These are phyloP conservation scores for Acer yangbiense DNA, from an alignment of 345 rosid genomes.

Conservation along the genomic window DNA sequence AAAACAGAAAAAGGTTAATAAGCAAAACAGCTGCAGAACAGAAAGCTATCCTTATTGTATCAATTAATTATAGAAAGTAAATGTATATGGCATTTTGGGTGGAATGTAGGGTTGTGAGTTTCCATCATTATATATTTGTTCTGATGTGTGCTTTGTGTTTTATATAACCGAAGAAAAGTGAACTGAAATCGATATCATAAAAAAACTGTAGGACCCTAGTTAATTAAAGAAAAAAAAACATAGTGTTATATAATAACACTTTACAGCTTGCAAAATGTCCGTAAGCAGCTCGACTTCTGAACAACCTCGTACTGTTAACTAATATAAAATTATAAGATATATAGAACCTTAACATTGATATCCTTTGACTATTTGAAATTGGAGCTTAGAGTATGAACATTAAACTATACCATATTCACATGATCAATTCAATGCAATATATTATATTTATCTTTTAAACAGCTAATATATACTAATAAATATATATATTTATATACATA, in stretches of 20 bases:
- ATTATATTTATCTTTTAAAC: background rate
- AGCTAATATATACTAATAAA: background rate
- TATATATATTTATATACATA: no score
- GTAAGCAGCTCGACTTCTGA: background rate
- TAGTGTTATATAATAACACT: background rate
- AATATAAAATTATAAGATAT: background rate
- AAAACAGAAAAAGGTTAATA: no score
- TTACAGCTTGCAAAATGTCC: conserved; percentile 14
- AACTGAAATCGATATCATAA: background rate
- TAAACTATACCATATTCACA: background rate
- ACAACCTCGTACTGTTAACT: background rate
- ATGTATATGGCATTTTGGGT: no score
- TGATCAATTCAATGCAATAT: background rate
- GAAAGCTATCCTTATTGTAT: background rate
- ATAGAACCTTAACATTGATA: background rate
- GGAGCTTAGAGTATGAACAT: background rate
- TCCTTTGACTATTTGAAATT: background rate
- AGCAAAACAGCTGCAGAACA: background rate
- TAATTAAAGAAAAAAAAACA: no score
- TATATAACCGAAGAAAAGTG: background rate
- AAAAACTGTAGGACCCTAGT: no score
- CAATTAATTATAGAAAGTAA: background rate
- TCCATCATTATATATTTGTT: background rate
- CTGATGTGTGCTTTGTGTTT: background rate
- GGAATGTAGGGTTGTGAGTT: background rate